Conservation (phyloP, 345 rosid species). For the Lepidium aucheri region DNA sequence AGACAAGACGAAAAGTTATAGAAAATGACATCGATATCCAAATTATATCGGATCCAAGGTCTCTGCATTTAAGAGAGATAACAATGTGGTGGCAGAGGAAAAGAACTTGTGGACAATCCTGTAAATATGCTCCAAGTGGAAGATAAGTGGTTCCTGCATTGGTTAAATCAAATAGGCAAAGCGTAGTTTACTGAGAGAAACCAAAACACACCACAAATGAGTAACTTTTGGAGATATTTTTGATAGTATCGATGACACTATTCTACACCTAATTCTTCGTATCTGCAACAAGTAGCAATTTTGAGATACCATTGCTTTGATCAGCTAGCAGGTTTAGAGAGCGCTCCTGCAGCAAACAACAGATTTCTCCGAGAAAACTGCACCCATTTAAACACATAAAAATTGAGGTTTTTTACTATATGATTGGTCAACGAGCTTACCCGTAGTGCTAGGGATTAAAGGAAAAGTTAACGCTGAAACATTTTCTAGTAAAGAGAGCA, state of each 20-base stretch:
- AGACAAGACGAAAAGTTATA: no score
- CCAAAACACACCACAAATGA: background rate
- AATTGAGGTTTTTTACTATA: background rate
- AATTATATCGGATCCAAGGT: background rate
- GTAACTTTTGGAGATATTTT: background rate
- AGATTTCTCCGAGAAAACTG: slow-evolving; percentile 90
- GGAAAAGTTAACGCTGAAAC: background rate
- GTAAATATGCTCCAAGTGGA: background rate
- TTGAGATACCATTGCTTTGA: background rate
- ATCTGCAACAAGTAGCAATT: slow-evolving; percentile 3
- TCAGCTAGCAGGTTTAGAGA: slow-evolving; percentile 42
- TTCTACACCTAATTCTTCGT: slow-evolving; percentile 11
- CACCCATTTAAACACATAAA: background rate
- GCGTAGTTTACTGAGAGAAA: background rate
- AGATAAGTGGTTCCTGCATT: background rate
- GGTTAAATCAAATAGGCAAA: background rate
- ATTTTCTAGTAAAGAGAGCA: background rate
- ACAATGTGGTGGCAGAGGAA: background rate
- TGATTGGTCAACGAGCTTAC: background rate
- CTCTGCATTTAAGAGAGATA: background rate
- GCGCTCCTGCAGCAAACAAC: slow-evolving; percentile 77
- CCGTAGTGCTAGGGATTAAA: background rate
- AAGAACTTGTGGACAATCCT: background rate
- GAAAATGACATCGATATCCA: no score
- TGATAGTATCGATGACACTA: background rate